Evolutionary conservation across 169 alveolate genomes (phyloP), one percentile per base, ranked within the genome.

Genomic region (Nephromyces sp.): DNA sequence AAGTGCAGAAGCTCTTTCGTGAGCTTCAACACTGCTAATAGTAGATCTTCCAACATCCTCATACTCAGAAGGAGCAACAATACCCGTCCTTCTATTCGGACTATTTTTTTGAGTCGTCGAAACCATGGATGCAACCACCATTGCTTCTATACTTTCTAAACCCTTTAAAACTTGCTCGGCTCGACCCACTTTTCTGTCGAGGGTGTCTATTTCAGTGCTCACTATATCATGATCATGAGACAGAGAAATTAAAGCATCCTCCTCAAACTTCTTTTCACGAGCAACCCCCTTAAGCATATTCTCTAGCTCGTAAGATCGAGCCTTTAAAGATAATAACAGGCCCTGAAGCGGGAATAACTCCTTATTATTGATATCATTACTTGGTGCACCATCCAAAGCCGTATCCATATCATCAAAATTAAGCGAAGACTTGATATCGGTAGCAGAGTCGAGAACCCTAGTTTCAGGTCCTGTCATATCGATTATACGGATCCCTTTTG

Each of bases 391-490:
- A 27, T 66, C 34, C 1, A 52, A 51, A 6, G 24, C 78, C 15
- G 72, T 67, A 1, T 22, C 53, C 62, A 33, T 71, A 29, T 57
- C 30, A 32, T 62, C 68, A 43, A 62, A 61, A 21, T 1, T 51
- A 21, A 66, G 35, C 21, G 71, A 52, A 52, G 64, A 34, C 15
- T 57, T 22, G 27, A 66, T 51, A 31, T 64, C 80, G 6, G 32
- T 3, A 1, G 66, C 28, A 33, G n/a, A 27, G 3, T 43, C 75
- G 0, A 75, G 62, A 21, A 75, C 30, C 0, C 81, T 31, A 21
- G 31, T 68, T 31, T 75, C 68, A 0, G 81, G 81, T 0, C 81
- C 81, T 1, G 76, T 75, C 81, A 75, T 66, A 68, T 75, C 81
- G 2, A 75, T 25, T 5, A 75, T 69, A 5, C 81, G 3, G 66